Evolutionary conservation across 257 asterid genomes (phyloP), one percentile per base, ranked within the genome.

Genomic region (Fraxinus quadrangulata): DNA sequence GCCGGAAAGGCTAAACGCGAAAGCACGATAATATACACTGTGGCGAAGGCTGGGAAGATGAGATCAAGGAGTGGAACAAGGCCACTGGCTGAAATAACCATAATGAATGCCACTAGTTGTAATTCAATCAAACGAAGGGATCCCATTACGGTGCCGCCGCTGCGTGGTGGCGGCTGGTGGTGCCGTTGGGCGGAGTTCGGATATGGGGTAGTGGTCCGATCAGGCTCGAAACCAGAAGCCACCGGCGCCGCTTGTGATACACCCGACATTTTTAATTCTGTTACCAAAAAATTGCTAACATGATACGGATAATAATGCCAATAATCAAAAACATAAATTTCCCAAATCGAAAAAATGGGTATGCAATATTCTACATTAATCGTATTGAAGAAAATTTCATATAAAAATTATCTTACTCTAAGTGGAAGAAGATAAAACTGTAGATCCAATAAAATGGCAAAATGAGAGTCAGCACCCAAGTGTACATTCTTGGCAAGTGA

Each of bases 41-140:
- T 77, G 23, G 90, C 85, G 3, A 87, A 73, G 1, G 94, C 93
- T 0, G 99, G 99, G 68, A 90, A 95, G 0, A 86, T 24, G 1
- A 94, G 85, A 88, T 94, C 99, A 16, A 88, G 72, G 17, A 95
- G 83, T 0, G 99, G 98, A 10, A 92, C 94, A 0, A 93, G 81
- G 2, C 99, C 99, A 31, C 92, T 92, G 5, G 86, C 93, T 0
- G 98, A 91, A 83, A 95, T 87, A 2, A 95, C 97, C 93, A 93
- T 89, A 59, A 95, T 91, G 87, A 95, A 95, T 3, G 96, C 98
- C 7, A 95, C 99, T 16, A 95, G 73, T 67, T 95, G 99, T 21
- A 95, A 82, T 78, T 95, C 99, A 63, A 95, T 89, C 2, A 95
- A 85, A 3, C 99, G 96, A 70, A 94, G 97, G 66, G 98, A 90